Base-by-base conservation (phyloP, 1,284 basidiomycete species). In the Trametes hirsuta region DNA sequence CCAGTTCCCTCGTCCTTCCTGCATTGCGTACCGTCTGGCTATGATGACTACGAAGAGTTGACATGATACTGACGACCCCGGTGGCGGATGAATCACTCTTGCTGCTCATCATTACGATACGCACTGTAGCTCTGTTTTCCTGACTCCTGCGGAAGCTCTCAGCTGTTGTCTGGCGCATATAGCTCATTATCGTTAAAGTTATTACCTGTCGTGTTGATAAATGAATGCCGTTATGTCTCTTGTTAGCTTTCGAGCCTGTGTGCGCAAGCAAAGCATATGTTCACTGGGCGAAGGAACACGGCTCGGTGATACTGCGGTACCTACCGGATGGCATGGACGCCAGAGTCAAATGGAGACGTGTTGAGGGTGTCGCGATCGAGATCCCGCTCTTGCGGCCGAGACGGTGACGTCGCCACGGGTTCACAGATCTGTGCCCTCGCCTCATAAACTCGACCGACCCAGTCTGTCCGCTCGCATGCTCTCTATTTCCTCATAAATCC, bases 21-120 rank as follows among this genome's bases (percentile, higher is more conserved):
- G 42, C 55, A 41, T 52, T 41, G 62, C 62, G 59, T 66, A 59
- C 53, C 65, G 61, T 63, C 59, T 55, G 62, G 63, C 48, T 52
- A 49, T 49, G 65, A 58, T 64, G 62, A 61, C 55, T 49, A 59
- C 62, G 65, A 65, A 54, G 56, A 64, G 63, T 42, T 60, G 61
- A 67, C 64, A 75, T 63, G 72, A 74, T 67, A 70, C 69, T 72
- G 67, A 74, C 69, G 72, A 76, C 77, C 76, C 77, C 66, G 73
- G 79, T 70, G 80, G 80, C 67, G 71, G 63, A 71, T 70, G 71
- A 39, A 66, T 61, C 68, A 66, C 66, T 66, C 63, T 55, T 42
- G 53, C 60, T 58, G 46, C 52, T 58, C 59, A 63, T 58, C 61
- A 55, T 54, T 51, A 63, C 65, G 65, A 59, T 67, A 63, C 61